Base-by-base conservation (phyloP, 306 rosid species). In the Fagus sylvatica region DNA sequence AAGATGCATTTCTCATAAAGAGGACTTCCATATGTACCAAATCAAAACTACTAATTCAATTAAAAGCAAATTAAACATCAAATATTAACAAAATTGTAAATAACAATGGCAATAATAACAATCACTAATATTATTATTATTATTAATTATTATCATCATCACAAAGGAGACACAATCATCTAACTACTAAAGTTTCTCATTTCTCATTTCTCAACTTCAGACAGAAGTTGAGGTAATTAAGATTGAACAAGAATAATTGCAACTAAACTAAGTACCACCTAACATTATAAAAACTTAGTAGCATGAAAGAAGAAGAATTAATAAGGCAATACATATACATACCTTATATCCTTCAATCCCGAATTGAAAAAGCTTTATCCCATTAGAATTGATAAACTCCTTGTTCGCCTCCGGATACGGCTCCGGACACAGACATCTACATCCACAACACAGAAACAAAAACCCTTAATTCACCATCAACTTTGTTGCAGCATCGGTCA, bases 331-430 rank as follows among this genome's bases (percentile, higher is more conserved):
- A 48, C 2, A 64, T 10, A 41, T 12, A 71, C 13, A 81, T 37
- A 96, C 99, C 99, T 96, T 93, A 70, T 88, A 79, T 71, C 99
- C 97, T 81, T 96, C 98, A 80, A 96, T 96, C 60, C 97, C 98
- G 78, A 96, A 93, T 49, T 96, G 99, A 88, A 80, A 90, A 75
- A 96, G 91, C 84, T 82, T 84, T 81, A 93, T 91, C 79, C 94
- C 97, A 76, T 90, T 87, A 11, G 94, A 88, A 83, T 93, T 96
- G 74, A 96, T 88, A 46, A 96, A 96, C 81, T 96, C 99, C 89
- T 87, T 75, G 84, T 87, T 93, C 2, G 86, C 80, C 84, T 87
- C 94, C 0, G 96, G 92, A 83, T 96, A 96, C 46, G 97, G 97
- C 85, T 96, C 99, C 48, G 99, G 96, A 68, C 99, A 96, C 75